Base-by-base conservation (phyloP, 257 asterid species). In the Solanum pinnatisectum region DNA sequence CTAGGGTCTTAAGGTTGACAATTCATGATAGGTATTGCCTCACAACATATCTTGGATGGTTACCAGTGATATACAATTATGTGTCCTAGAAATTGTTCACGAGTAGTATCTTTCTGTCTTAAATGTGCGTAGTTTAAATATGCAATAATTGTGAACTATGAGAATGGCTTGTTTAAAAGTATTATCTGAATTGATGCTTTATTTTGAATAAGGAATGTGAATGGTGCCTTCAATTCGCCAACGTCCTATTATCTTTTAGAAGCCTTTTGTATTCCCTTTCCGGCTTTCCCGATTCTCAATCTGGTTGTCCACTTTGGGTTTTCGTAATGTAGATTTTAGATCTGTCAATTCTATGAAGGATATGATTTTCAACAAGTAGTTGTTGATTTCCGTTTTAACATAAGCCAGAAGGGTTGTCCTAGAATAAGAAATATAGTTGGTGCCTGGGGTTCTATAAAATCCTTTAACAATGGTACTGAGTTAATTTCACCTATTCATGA, bases 1-100 rank as follows among this genome's bases (percentile, higher is more conserved):
- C 96, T 8, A 97, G 92, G 91, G 99, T 97, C 88, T 90, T 97
- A 65, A 89, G 99, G 85, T 90, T 97, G 85, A 93, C 90, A 87
- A 78, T 92, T 39, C 78, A 96, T 67, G 99, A 96, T 87, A 97
- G 98, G 99, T 96, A 94, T 67, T 36, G 65, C 49, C 76, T 63
- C 2, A 27, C 42, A 37, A 23, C 60, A 23, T 84, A 60, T 60
- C 25, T 60, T 84, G 9, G 46, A 84, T 84, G 68, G 5, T 77
- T 77, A n/a, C 23, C 20, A 13, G 36, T 77, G 60, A n/a, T n/a
- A 2, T 32, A n/a, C 84, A 78, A 25, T 13, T 76, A 39, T 77
- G 84, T 77, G 22, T 30, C 52, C 16, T 6, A 0, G 35, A 37
- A 11, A 16, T 44, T n/a, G 23, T 44, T 14, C 84, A 44, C 11